Evolutionary conservation across 1,284 basidiomycete genomes (phyloP), one percentile per base, ranked within the genome.

Genomic region (Trametes hirsuta): DNA sequence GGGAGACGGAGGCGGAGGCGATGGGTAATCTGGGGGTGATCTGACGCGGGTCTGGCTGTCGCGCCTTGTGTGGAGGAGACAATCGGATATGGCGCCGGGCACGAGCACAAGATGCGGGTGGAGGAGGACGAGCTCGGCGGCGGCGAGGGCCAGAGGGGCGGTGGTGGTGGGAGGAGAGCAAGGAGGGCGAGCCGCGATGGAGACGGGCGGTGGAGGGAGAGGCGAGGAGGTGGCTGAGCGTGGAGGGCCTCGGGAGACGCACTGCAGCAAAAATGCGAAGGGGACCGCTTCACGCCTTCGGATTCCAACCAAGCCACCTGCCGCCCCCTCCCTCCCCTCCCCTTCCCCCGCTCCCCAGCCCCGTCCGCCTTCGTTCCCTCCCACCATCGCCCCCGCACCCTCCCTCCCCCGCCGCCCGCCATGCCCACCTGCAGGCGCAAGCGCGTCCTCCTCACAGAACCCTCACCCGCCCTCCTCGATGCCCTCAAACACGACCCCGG

Each of bases 361-460:
- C 65, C 64, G 66, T 59, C 65, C 63, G 63, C 60, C 59, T 62
- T 63, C 61, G 65, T 47, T 55, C 62, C 66, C 57, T 63, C 55
- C 59, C 52, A 30, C 49, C 44, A 36, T 34, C 49, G 37, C 37
- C 55, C 48, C 48, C 52, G 54, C 36, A 30, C 53, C 47, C 50
- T 35, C 50, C 21, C 24, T 64, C 64, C 50, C 53, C 63, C 65
- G 62, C 61, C 63, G 44, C 39, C 64, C 62, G 63, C 66, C 66
- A 95, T 95, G 93, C 93, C 93, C 68, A 91, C 92, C 72, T 92
- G 93, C 78, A 89, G 94, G 69, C 88, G 93, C 77, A 95, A 95
- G 77, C 88, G 91, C 78, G 93, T 95, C 69, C 84, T 94, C 70
- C 88, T 93, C 81, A 90, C 86, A 68, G 86, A 93, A 73, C 90